phyloP scores from a whole-genome alignment of 1,284 basidiomycete genomes.

The Austroboletus novae-zelandiae region DNA sequence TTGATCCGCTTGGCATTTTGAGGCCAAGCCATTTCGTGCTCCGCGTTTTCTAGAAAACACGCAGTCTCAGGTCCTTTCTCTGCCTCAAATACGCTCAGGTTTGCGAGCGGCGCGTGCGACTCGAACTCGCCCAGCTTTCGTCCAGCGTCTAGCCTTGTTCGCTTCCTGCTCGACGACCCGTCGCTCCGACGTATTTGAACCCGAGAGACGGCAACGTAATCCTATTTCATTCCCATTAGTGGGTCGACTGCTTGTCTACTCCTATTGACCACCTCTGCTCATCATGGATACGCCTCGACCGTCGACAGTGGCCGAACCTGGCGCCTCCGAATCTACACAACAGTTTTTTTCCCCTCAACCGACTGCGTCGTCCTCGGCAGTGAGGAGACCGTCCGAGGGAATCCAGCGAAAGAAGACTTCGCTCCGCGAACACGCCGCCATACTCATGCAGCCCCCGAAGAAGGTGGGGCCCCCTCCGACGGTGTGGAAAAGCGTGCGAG shows the following conservation, averaged over 20 bases:
- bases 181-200: slow-evolving; percentile 4
- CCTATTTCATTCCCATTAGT: slow-evolving; percentile 1
- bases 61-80: neutral
- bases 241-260: slow-evolving; percentile 3
- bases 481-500: slow-evolving; percentile 41
- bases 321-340: slow-evolving; percentile 9
- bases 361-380: slow-evolving; percentile 12
- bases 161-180: neutral
- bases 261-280: neutral
- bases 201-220: neutral
- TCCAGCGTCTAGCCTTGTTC: neutral
- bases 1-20: neutral
- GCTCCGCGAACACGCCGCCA: slow-evolving; percentile 18
- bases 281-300: slow-evolving; percentile 17
- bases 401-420: slow-evolving; percentile 6
- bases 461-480: slow-evolving; percentile 43
- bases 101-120: too few relatives aligned
- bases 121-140: neutral
- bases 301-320: slow-evolving; percentile 17
- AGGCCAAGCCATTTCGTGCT: neutral
- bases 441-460: slow-evolving; percentile 34
- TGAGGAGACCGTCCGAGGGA: slow-evolving; percentile 5
- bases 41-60: too few relatives aligned
- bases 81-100: slow-evolving; percentile 8
- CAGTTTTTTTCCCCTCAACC: slow-evolving; percentile 2